A percentile compares a stretch with the other conserved stretches of the same genome.
These are phyloP conservation scores for Amphicarpaea edgeworthii DNA, from an alignment of 306 rosid genomes.

Conservation along the genomic window DNA sequence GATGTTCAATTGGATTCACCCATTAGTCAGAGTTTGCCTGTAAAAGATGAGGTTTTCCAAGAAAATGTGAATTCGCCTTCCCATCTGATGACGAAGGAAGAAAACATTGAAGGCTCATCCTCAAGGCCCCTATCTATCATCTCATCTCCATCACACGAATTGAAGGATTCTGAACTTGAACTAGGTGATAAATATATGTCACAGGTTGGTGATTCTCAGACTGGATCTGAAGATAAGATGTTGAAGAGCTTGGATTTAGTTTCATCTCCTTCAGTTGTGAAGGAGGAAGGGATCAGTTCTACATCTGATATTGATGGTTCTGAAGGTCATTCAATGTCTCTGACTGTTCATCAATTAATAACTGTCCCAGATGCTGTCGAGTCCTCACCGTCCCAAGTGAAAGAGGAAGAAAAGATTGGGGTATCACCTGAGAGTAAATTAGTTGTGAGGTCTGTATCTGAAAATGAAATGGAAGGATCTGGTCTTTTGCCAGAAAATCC, in stretches of 20 bases:
- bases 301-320: slow-evolving; percentile 32
- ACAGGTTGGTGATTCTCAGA: slow-evolving; percentile 6
- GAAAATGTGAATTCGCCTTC: slow-evolving; percentile 36
- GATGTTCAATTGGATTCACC: slow-evolving; percentile 44
- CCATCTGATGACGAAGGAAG: slow-evolving; percentile 11
- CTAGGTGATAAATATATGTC: background rate
- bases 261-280: slow-evolving; percentile 25
- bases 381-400: slow-evolving; percentile 27
- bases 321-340: slow-evolving; percentile 13
- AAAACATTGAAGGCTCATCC: slow-evolving; percentile 20
- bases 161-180: slow-evolving; percentile 28
- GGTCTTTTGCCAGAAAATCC: background rate
- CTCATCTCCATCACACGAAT: slow-evolving; percentile 28
- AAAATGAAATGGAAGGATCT: slow-evolving; percentile 32
- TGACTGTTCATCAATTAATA: slow-evolving; percentile 21
- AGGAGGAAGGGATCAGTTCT: slow-evolving; percentile 32
- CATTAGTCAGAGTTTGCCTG: slow-evolving; percentile 27
- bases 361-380: slow-evolving; percentile 26
- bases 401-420: slow-evolving; percentile 44
- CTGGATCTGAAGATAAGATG: slow-evolving; percentile 35
- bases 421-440: slow-evolving; percentile 35
- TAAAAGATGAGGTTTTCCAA: background rate
- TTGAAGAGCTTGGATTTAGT: slow-evolving; percentile 29
- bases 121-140: background rate
- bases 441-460: slow-evolving; percentile 16